Evolutionary conservation across 768 basidiomycete species (phyloP).

Genomic region (Termitomyces sp.): DNA sequence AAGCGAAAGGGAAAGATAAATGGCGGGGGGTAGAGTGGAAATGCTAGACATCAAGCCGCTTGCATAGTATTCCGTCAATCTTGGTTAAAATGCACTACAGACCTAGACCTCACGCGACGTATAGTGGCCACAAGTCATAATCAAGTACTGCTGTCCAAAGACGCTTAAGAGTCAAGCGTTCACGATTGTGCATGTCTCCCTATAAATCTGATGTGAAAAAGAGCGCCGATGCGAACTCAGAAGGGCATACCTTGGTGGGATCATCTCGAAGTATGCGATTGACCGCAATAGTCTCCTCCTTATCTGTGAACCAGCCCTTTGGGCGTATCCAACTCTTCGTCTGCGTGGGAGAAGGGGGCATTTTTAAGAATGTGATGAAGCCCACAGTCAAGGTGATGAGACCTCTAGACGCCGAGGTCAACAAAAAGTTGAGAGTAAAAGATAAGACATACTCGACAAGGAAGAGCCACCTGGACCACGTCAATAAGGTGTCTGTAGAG

Average conservation of each 20-base stretch:
- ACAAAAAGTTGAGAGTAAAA: not conserved
- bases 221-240: too few species aligned
- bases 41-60: slow-evolving; percentile 55
- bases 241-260: slow-evolving; percentile 50
- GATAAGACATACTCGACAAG: slow-evolving; percentile 39
- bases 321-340: slow-evolving; percentile 55
- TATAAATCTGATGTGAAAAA: slow-evolving; percentile 14
- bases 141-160: slow-evolving; percentile 55
- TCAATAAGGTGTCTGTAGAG: too few species aligned
- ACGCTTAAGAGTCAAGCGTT: slow-evolving; percentile 46
- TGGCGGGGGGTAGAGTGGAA: slow-evolving; percentile 42
- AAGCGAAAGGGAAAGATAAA: slow-evolving; percentile 59
- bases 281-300: slow-evolving; percentile 60
- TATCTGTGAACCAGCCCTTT: slow-evolving; percentile 61
- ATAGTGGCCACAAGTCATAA: slow-evolving; percentile 66
- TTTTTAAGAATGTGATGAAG: slow-evolving; percentile 49
- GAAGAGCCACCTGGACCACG: slow-evolving; percentile 42
- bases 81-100: not conserved
- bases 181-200: slow-evolving; percentile 71
- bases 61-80: not conserved
- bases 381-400: slow-evolving; percentile 52
- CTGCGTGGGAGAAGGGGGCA: slow-evolving; percentile 60
- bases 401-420: slow-evolving; percentile 24
- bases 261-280: slow-evolving; percentile 62
- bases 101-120: slow-evolving; percentile 42